Conservation (phyloP, 2,329 filamentous ascomycete genomes). For the Fusarium chaquense region DNA sequence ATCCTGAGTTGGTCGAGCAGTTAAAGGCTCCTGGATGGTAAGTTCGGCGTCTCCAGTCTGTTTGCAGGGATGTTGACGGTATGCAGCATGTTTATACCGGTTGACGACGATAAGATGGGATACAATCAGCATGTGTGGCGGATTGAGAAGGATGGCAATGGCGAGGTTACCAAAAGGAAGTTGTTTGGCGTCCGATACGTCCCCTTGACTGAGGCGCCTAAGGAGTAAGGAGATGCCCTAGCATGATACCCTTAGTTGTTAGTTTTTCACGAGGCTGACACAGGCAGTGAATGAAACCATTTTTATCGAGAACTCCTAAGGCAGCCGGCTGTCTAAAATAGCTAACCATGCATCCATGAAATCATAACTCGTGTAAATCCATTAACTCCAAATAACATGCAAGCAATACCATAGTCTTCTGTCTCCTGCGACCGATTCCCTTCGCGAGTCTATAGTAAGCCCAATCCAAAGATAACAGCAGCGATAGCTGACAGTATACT, state of each 20-base stretch:
- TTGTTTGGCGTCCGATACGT: conserved; percentile 82
- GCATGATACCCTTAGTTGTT: not conserved
- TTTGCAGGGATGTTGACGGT: conserved; percentile 22
- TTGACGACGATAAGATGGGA: conserved; percentile 65
- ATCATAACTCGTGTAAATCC: conserved; percentile 7
- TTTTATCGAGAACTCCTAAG: not conserved
- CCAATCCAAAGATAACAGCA: conserved; percentile 33
- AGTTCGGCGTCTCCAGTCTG: conserved; percentile 27
- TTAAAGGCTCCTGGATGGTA: conserved; percentile 79
- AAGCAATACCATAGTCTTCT: not conserved
- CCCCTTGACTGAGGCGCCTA: conserved; percentile 77
- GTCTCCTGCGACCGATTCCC: not conserved
- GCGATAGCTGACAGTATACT: conserved; percentile 28
- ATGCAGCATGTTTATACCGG: conserved; percentile 78
- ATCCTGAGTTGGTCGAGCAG: conserved; percentile 79
- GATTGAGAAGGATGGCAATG: conserved; percentile 77
- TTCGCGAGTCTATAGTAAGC: conserved; percentile 1
- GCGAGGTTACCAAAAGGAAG: conserved; percentile 69
- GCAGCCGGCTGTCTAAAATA: not conserved
- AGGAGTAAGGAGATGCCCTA: not conserved
- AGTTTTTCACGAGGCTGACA: not conserved
- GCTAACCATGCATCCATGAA: not conserved
- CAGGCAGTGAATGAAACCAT: no score
- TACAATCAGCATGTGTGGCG: conserved; percentile 76
- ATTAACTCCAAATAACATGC: conserved; percentile 6